These are phyloP conservation scores for Melampsora abietis-canadensis DNA, from an alignment of 1,284 basidiomycete species.

Conservation along the genomic window DNA sequence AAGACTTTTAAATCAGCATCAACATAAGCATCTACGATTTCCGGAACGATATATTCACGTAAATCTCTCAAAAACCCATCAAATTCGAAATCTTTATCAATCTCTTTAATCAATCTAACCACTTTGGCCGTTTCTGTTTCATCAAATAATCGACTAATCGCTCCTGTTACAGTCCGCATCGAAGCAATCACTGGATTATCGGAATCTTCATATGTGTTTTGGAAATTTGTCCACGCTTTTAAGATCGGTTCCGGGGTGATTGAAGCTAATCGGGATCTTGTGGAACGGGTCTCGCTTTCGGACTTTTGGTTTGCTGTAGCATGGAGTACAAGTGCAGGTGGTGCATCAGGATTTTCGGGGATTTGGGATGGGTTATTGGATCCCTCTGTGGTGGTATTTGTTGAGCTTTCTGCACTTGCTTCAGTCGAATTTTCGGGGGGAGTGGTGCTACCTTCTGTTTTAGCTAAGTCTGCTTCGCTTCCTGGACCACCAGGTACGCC, in stretches of 20 bases:
- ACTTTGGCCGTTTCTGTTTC: constrained; percentile 98
- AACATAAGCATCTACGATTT: constrained; percentile 93
- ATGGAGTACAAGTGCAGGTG: constrained; percentile 75
- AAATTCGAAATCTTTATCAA: constrained; percentile 82
- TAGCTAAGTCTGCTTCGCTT: constrained; percentile 56
- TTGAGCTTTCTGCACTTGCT: constrained; percentile 46
- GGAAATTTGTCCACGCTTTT: constrained; percentile 49
- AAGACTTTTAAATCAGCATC: constrained; percentile 80
- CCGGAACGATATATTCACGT: constrained; percentile 94
- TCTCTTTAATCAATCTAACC: constrained; percentile 73
- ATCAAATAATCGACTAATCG: constrained; percentile 84
- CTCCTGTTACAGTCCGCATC: constrained; percentile 76
- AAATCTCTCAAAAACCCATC: constrained; percentile 85
- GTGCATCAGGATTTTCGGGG: constrained; percentile 64
- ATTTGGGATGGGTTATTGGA: constrained; percentile 53
- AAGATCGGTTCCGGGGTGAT: constrained; percentile 53
- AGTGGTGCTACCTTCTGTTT: constrained; percentile 70
- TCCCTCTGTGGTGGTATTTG: constrained; percentile 45
- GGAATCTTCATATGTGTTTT: constrained; percentile 80
- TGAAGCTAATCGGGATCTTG: constrained; percentile 63
- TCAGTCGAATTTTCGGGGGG: constrained; percentile 51
- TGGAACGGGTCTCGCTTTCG: constrained; percentile 60
- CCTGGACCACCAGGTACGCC: constrained; percentile 53
- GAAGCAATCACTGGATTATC: constrained; percentile 84
- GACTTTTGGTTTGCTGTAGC: constrained; percentile 71